phyloP scores from a whole-genome alignment of 129 eudicot species.

The Chrysanthemum makinoi region DNA sequence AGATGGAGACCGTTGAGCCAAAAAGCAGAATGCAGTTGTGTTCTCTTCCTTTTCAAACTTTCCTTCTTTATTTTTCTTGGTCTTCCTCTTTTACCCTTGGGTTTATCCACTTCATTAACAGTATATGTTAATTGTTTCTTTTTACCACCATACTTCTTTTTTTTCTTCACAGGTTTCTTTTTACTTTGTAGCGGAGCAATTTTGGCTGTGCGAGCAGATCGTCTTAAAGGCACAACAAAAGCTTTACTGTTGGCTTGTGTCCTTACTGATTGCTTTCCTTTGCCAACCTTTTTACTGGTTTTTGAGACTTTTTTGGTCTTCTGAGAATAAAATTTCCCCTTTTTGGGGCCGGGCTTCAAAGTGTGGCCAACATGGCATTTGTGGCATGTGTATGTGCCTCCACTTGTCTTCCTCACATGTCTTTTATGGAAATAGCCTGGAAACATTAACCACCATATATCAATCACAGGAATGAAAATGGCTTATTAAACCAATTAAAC shows the following conservation, averaged over 20 bases:
- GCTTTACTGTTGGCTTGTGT: constrained; percentile 30
- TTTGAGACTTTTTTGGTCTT: constrained; percentile 38
- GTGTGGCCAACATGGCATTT: constrained; percentile 51
- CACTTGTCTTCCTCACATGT: constrained; percentile 65
- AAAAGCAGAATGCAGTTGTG: constrained; percentile 38
- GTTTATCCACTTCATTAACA: constrained; percentile 33
- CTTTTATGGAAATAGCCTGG: constrained; percentile 80
- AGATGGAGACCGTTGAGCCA: constrained; percentile 79
- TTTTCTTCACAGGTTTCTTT: constrained; percentile 27
- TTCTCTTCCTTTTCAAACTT: constrained; percentile 54
- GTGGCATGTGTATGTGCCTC: constrained; percentile 65
- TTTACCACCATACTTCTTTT: constrained; percentile 24
- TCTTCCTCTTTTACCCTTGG: constrained; percentile 36
- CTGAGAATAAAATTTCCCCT: constrained; percentile 31
- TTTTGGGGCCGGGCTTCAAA: constrained; percentile 30
- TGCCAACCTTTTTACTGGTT: constrained; percentile 25
- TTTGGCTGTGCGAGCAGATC: constrained; percentile 71
- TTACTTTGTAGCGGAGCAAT: constrained; percentile 30
- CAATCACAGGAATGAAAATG: not conserved
- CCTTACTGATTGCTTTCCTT: constrained; percentile 34
- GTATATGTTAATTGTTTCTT: constrained; percentile 23
- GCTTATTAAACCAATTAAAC: not conserved
- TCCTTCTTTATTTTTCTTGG: constrained; percentile 35
- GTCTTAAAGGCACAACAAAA: constrained; percentile 60
- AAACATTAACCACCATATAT: constrained; percentile 7